These are phyloP conservation scores for Podosphaera aphanis DNA, from an alignment of 2,329 filamentous ascomycete genomes.

Conservation along the genomic window DNA sequence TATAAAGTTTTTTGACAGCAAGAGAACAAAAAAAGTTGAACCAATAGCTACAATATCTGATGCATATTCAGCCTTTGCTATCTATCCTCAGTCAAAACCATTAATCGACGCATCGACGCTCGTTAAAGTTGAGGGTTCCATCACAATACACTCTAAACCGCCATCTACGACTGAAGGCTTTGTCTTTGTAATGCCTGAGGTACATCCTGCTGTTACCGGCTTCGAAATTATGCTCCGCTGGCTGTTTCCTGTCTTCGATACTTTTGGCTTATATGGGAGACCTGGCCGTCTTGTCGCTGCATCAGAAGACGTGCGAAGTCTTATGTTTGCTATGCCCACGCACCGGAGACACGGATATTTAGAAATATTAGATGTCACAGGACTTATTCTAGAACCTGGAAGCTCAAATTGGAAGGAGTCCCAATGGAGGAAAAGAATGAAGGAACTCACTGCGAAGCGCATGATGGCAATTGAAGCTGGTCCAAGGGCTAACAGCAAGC, in stretches of 20 bases:
- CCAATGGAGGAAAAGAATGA: constrained; percentile 75
- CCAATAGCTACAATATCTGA: constrained; percentile 84
- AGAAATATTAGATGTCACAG: constrained; percentile 65
- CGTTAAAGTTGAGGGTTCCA: constrained; percentile 76
- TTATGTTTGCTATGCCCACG: constrained; percentile 97
- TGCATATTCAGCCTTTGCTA: constrained; percentile 77
- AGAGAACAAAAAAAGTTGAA: constrained; percentile 69
- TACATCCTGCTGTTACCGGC: constrained; percentile 70
- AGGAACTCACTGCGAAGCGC: constrained; percentile 61
- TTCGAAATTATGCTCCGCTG: constrained; percentile 91
- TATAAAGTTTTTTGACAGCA: constrained; percentile 84
- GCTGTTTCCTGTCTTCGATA: constrained; percentile 83
- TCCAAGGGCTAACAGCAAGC: constrained; percentile 19
- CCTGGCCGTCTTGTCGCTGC: constrained; percentile 73
- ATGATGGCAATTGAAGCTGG: constrained; percentile 39
- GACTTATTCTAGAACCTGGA: constrained; percentile 54
- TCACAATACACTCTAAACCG: constrained; percentile 64
- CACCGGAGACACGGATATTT: constrained; percentile 74
- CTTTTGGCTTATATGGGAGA: constrained; percentile 74
- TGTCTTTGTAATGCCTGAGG: constrained; percentile 93
- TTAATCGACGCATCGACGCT: constrained; percentile 86
- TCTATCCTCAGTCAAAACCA: constrained; percentile 85
- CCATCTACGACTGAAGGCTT: constrained; percentile 71
- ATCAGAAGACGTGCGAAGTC: constrained; percentile 59
- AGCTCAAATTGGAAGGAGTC: constrained; percentile 60